Base-by-base conservation (phyloP, 495 filamentous ascomycete genomes). In the Hypoxylon lenormandii region DNA sequence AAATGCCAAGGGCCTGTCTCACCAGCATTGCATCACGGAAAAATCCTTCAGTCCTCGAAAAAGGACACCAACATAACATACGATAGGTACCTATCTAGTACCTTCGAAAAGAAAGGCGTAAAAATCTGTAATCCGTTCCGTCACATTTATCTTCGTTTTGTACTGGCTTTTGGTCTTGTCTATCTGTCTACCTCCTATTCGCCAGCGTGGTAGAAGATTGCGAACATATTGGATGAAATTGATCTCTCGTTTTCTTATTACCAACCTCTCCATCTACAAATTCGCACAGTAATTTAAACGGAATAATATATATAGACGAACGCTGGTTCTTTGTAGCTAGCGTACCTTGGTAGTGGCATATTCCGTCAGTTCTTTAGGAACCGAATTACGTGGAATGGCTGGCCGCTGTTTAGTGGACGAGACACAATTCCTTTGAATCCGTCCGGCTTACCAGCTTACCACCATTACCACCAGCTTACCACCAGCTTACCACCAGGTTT, bases 21-120 rank as follows among this genome's bases (percentile, higher is more conserved):
- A 56, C 57, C 64, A 61, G 10, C 51, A 57, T 61, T 43, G 57
- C 64, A 62, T 68, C 45, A 68, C 64, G 43, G 37, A 63, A 48
- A 61, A 52, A 33, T 23, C 45, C 45, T 11, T 23, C 45, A n/a
- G 13, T 23, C 19, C 18, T 47, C 38, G 38, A 10, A 11, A 11
- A 38, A 38, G 36, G 10, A 42, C 38, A 42, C 38, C 38, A 42
- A 42, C 37, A 16, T 42, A 42, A 42, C 38, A 42, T 42, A n/a
- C 15, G 13, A 16, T 42, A n/a, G 2, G 11, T 12, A 38, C 10
- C 4, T n/a, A 12, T 38, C 37, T n/a, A 38, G 8, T 8, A 38
- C 2, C 37, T 38, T 28, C 26, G 26, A 28, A 28, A 28, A 7
- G 26, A 28, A 3, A 28, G 26, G 3, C 26, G 7, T 28, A 28